Percentiles rank a stretch among this genome's conserved stretches.
Conservation (phyloP, 805 yeast genomes). For the Saccharomycopsis schoenii region DNA sequence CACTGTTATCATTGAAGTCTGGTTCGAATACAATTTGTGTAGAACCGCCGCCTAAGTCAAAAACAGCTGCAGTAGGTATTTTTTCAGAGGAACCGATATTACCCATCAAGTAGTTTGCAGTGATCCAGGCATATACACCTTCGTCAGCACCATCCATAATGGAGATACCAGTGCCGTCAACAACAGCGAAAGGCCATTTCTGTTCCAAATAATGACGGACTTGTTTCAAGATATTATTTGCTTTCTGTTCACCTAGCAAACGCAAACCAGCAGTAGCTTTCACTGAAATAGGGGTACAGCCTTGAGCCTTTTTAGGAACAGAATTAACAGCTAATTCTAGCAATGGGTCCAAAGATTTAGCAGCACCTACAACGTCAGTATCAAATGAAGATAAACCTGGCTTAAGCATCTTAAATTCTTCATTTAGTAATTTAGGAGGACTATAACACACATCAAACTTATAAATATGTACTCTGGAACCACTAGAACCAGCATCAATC, state of each 20-base stretch:
- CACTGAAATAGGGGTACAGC: conserved; percentile 90
- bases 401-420: conserved; percentile 77
- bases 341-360: conserved; percentile 78
- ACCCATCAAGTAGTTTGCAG: conserved; percentile 86
- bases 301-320: conserved; percentile 63
- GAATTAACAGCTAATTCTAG: conserved; percentile 62
- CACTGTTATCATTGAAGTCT: conserved; percentile 45
- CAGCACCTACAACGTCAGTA: conserved; percentile 75
- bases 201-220: conserved; percentile 67
- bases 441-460: conserved; percentile 78
- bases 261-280: conserved; percentile 98
- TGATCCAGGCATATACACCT: conserved; percentile 98
- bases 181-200: conserved; percentile 88
- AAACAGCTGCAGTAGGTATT: conserved; percentile 88
- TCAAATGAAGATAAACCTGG: conserved; percentile 89
- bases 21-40: conserved; percentile 99
- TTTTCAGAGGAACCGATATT: conserved; percentile 74
- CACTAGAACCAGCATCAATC: conserved; percentile 98
- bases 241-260: conserved; percentile 65
- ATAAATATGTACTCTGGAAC: conserved; percentile 92
- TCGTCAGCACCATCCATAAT: conserved; percentile 96
- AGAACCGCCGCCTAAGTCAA: conserved; percentile 97
- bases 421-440: conserved; percentile 73
- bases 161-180: conserved; percentile 73
- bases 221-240: conserved; percentile 60